Base-by-base conservation (phyloP, 75 land plant species). In the Cunninghamia lanceolata region DNA sequence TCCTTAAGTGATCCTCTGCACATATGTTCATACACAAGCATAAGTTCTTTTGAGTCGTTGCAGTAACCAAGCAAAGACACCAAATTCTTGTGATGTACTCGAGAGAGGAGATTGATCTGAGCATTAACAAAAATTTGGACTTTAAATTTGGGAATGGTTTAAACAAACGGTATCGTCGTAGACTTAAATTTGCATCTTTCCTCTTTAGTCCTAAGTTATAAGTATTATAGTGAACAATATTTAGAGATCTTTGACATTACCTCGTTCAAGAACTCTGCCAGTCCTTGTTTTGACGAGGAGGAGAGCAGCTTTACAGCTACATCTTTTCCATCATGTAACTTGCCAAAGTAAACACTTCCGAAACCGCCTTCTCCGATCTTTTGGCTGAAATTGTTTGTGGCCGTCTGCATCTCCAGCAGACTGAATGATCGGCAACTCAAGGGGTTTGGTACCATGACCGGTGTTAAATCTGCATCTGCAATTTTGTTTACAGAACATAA, bases 321-420 rank as follows among this genome's bases (percentile, higher is more conserved):
- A 46, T 88, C 89, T 34, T 5, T 34, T 15, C 83, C 86, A 17
- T 86, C 83, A n/a, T 70, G 71, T 30, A 86, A 54, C 87, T 82
- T 85, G n/a, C 89, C 89, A 88, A 86, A 83, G 82, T 59, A 88
- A 16, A 88, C 89, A 43, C 84, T 38, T 63, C 87, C 89, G 82
- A 85, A 85, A 8, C 84, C 89, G 13, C 89, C 89, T 36, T 84
- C 45, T 14, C 87, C 89, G 73, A 88, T 88, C 79, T 88, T 86
- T 30, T 40, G 66, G 14, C 36, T 25, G 77, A 85, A 86, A 82
- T 88, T 83, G 15, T 71, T 46, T 68, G 89, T 85, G 32, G 89
- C 89, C 21, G 8, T 76, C 2, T 76, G 85, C 45, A 88, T 35
- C 25, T 85, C 89, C 32, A 63, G 32, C 35, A 73, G 35, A 73